These are phyloP conservation scores for Sporisorium exsertum DNA, from an alignment of 1,284 basidiomycete genomes.

Conservation along the genomic window DNA sequence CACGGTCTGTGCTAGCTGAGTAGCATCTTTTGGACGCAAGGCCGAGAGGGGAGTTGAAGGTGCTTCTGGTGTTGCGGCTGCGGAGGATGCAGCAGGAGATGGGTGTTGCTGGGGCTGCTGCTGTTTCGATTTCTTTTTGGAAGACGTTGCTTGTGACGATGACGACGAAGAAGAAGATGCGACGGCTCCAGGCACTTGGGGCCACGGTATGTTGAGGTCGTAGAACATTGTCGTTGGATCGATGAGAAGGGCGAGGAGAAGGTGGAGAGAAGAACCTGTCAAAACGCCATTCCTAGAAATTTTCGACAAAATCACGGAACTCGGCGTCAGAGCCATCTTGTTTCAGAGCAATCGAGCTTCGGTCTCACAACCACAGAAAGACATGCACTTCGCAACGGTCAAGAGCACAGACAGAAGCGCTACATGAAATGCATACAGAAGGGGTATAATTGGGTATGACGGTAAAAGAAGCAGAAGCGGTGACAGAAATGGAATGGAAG, in stretches of 20 bases:
- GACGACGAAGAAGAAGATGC: slow-evolving; percentile 12
- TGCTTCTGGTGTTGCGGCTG: slow-evolving; percentile 15
- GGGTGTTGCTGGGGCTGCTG: slow-evolving; percentile 17
- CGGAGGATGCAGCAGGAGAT: slow-evolving; percentile 17
- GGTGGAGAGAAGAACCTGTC: background rate
- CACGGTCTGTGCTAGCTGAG: slow-evolving; percentile 27
- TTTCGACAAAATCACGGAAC: slow-evolving; percentile 10
- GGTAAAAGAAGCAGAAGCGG: background rate
- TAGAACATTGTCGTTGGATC: slow-evolving; percentile 50
- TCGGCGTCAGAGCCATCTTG: slow-evolving; percentile 6
- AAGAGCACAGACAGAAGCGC: background rate
- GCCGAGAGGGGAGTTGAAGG: slow-evolving; percentile 13
- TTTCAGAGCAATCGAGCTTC: too few species aligned
- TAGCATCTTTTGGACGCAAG: slow-evolving; percentile 39
- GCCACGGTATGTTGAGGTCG: slow-evolving; percentile 63
- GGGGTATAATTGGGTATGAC: background rate
- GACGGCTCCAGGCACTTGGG: slow-evolving; percentile 14
- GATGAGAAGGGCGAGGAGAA: background rate
- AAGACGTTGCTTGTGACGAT: slow-evolving; percentile 9
- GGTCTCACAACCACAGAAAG: background rate
- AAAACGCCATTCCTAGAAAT: background rate
- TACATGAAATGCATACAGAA: background rate
- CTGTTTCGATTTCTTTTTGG: slow-evolving; percentile 51
- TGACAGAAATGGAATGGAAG: background rate
- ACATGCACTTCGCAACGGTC: background rate